These are phyloP conservation scores for Penicillium verhagenii DNA, from an alignment of 495 filamentous ascomycete genomes.

Conservation along the genomic window DNA sequence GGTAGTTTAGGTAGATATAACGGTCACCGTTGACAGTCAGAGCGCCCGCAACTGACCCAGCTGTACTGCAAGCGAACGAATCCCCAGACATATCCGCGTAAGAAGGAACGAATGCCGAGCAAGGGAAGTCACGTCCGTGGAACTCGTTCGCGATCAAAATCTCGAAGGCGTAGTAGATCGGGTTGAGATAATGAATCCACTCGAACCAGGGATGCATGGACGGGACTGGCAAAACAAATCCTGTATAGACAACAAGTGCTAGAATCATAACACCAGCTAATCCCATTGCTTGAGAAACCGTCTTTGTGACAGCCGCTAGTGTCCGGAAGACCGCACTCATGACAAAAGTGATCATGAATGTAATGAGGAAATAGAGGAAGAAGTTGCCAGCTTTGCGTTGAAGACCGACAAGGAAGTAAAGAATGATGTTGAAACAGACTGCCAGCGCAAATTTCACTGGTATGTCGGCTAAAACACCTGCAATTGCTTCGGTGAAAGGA, in stretches of 20 bases:
- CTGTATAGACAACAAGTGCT: slow-evolving; percentile 81
- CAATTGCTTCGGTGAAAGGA: slow-evolving; percentile 80
- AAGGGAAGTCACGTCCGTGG: slow-evolving; percentile 60
- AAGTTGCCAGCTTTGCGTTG: slow-evolving; percentile 74
- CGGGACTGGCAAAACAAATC: slow-evolving; percentile 75
- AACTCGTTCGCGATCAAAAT: slow-evolving; percentile 93
- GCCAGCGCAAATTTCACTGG: slow-evolving; percentile 59
- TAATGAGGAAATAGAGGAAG: slow-evolving; percentile 63
- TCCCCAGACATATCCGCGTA: slow-evolving; percentile 50
- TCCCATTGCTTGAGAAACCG: slow-evolving; percentile 66
- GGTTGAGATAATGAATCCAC: slow-evolving; percentile 87
- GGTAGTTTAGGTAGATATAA: slow-evolving; percentile 10
- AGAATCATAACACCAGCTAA: slow-evolving; percentile 81
- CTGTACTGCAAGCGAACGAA: slow-evolving; percentile 51
- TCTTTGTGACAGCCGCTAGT: slow-evolving; percentile 39
- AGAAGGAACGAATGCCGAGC: slow-evolving; percentile 60
- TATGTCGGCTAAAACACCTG: slow-evolving; percentile 79
- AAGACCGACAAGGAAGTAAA: slow-evolving; percentile 88
- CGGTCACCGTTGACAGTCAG: slow-evolving; percentile 10
- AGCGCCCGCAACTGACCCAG: slow-evolving; percentile 44
- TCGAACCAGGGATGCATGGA: slow-evolving; percentile 78
- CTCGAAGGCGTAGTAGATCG: slow-evolving; percentile 85
- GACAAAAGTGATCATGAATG: slow-evolving; percentile 60
- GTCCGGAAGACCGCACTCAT: slow-evolving; percentile 77
- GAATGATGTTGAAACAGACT: slow-evolving; percentile 63